Evolutionary conservation across 2,329 filamentous ascomycete species (phyloP).

Genomic region (Biscogniauxia sp.): DNA sequence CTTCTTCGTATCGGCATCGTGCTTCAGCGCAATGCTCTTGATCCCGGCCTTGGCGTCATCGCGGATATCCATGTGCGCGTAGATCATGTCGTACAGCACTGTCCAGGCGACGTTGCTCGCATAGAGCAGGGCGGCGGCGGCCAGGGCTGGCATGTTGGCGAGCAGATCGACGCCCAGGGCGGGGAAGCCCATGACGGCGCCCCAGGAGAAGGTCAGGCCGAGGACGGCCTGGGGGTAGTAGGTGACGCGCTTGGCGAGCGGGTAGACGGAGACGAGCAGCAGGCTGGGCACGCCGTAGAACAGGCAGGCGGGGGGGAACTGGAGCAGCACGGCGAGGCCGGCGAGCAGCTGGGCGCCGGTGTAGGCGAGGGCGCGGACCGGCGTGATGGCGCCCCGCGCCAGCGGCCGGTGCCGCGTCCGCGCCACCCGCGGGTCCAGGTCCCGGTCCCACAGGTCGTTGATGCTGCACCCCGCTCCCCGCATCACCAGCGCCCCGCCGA

Average conservation of each 20-base stretch:
- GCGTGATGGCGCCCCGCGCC: slow-evolving; percentile 73
- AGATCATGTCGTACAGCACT: slow-evolving; percentile 87
- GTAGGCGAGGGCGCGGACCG: slow-evolving; percentile 68
- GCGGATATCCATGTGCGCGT: slow-evolving; percentile 87
- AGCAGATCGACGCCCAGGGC: slow-evolving; percentile 77
- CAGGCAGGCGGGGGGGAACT: slow-evolving; percentile 72
- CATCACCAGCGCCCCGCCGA: slow-evolving; percentile 77
- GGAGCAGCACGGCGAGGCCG: slow-evolving; percentile 71
- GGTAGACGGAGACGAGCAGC: slow-evolving; percentile 71
- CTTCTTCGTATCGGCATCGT: slow-evolving; percentile 73
- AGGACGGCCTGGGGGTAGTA: slow-evolving; percentile 85
- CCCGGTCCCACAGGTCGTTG: slow-evolving; percentile 88
- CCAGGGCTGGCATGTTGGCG: slow-evolving; percentile 57
- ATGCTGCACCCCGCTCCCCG: slow-evolving; percentile 84
- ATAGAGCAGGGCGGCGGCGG: slow-evolving; percentile 69
- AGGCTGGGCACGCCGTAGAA: slow-evolving; percentile 77
- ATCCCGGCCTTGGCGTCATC: slow-evolving; percentile 85
- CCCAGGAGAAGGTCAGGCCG: slow-evolving; percentile 85
- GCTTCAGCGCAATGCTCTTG: slow-evolving; percentile 81
- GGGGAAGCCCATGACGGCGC: slow-evolving; percentile 83
- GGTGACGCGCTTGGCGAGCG: slow-evolving; percentile 80
- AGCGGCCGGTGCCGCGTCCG: slow-evolving; percentile 78
- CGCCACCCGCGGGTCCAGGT: slow-evolving; percentile 76
- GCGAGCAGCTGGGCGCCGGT: slow-evolving; percentile 71
- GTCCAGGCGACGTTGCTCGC: slow-evolving; percentile 82